Base-by-base conservation (phyloP, 805 yeast genomes). In the Candida suzukii region DNA sequence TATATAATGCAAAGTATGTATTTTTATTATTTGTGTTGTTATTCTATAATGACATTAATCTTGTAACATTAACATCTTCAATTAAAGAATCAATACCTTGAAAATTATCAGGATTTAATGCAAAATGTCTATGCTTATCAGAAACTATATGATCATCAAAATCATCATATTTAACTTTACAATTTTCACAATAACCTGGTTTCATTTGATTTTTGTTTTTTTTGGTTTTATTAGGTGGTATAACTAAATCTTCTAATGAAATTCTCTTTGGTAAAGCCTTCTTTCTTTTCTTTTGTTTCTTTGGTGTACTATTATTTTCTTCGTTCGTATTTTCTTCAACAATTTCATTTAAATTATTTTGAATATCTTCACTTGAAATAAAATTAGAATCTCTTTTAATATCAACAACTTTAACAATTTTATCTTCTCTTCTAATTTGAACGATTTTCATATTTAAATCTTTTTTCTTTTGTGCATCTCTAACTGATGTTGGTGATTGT, bases 181-280 rank as follows among this genome's bases (percentile, higher is more conserved):
- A 91, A 56, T 91, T 91, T 58, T 91, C 99, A 64, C 99, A 91
- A 61, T 86, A 90, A 0, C 97, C 97, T 1, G 91, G 60, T 35
- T 53, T 55, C 53, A 50, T 49, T 35, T 56, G 58, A 19, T 49
- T 45, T 37, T 50, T 57, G 8, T 50, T 26, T 34, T 52, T 49
- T 35, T 51, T 31, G 4, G 7, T 13, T 10, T n/a, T 22, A 6
- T 10, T 8, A 31, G 14, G 12, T 18, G 22, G 22, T 10, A 31
- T 21, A 4, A 10, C 18, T 4, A 33, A 14, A 21, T 33, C 26
- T 6, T 21, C 35, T 20, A 21, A 21, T 14, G 25, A 10, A 11
- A 21, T 18, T 31, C 18, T 31, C 22, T 18, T 29, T 6, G 32
- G n/a, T 14, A 4, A 7, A 18, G 10, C 11, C 19, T 11, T 35